These are phyloP conservation scores for Aechmea fasciata DNA, from an alignment of 176 grass and related monocot species.

Conservation along the genomic window DNA sequence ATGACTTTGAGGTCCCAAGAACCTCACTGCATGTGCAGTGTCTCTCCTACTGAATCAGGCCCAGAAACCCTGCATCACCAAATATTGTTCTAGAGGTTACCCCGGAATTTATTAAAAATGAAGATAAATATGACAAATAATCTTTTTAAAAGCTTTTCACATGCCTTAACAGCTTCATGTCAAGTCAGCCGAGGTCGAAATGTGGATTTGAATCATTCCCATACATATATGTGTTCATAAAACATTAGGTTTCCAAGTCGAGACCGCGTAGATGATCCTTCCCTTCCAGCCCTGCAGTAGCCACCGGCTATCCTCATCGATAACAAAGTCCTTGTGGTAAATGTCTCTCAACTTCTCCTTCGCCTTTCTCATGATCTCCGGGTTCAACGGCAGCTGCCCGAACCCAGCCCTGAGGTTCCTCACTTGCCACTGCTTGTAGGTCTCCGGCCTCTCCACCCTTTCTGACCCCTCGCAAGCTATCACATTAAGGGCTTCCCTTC, in stretches of 20 bases:
- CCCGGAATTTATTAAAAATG: too few relatives aligned
- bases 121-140: too few relatives aligned
- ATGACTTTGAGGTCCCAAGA: too few relatives aligned
- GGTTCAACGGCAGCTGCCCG: constrained; percentile 45
- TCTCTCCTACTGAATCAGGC: too few relatives aligned
- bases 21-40: too few relatives aligned
- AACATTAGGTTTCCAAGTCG: constrained; percentile 70
- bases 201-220: too few relatives aligned
- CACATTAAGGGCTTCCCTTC: constrained; percentile 86
- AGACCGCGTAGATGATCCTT: constrained; percentile 85
- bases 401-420: constrained; percentile 95
- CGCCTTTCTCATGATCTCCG: constrained; percentile 75
- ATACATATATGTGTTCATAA: neutral
- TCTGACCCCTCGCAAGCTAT: constrained; percentile 92
- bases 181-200: too few relatives aligned
- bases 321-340: constrained; percentile 97
- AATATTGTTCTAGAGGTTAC: neutral
- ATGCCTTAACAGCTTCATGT: too few relatives aligned
- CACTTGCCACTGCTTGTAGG: constrained; percentile 97
- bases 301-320: constrained; percentile 89
- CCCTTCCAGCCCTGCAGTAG: constrained; percentile 98
- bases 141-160: too few relatives aligned
- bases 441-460: constrained; percentile 90
- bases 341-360: constrained; percentile 76
- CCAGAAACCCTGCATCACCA: too few relatives aligned